A percentile compares a stretch with the other conserved stretches of the same genome.
Conservation (phyloP, 495 filamentous ascomycete species). For the Penicillium longicatenatum region DNA sequence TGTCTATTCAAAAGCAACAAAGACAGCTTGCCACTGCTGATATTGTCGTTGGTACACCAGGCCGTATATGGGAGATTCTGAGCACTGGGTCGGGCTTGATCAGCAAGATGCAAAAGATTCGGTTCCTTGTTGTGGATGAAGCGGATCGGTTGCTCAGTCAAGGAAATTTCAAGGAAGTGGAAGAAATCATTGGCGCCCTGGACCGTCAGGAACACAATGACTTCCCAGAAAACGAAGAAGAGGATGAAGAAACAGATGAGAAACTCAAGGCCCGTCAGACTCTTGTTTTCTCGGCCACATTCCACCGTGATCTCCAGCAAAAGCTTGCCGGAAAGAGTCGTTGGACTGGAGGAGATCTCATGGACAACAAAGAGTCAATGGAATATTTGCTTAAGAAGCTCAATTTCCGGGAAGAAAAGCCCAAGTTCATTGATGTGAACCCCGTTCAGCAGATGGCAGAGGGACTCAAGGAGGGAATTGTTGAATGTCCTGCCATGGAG, state of each 20-base stretch:
- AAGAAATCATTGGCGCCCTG: conserved; percentile 77
- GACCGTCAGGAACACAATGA: conserved; percentile 55
- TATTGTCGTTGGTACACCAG: conserved; percentile 89
- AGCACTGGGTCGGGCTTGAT: conserved; percentile 63
- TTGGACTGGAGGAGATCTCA: conserved; percentile 53
- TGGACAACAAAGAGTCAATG: conserved; percentile 77
- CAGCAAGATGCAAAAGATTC: conserved; percentile 65
- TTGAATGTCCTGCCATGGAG: conserved; percentile 89
- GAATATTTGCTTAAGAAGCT: conserved; percentile 90
- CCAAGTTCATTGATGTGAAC: conserved; percentile 91
- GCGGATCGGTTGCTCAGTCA: conserved; percentile 90
- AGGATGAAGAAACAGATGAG: conserved; percentile 29
- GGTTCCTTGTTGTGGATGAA: conserved; percentile 90
- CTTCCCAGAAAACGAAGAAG: conserved; percentile 40
- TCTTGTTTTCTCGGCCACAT: conserved; percentile 94
- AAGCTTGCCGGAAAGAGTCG: conserved; percentile 79
- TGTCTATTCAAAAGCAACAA: conserved; percentile 91
- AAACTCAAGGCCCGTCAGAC: conserved; percentile 58
- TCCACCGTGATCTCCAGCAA: conserved; percentile 85
- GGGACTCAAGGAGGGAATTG: conserved; percentile 81
- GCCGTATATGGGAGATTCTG: conserved; percentile 91
- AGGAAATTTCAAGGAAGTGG: conserved; percentile 91
- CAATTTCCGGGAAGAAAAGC: conserved; percentile 78
- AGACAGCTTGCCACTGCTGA: conserved; percentile 74
- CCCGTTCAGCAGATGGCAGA: conserved; percentile 84